Evolutionary conservation across 1,284 basidiomycete species (phyloP), one percentile per base, ranked within the genome.

Genomic region (Tetrapyrgos nigripes): DNA sequence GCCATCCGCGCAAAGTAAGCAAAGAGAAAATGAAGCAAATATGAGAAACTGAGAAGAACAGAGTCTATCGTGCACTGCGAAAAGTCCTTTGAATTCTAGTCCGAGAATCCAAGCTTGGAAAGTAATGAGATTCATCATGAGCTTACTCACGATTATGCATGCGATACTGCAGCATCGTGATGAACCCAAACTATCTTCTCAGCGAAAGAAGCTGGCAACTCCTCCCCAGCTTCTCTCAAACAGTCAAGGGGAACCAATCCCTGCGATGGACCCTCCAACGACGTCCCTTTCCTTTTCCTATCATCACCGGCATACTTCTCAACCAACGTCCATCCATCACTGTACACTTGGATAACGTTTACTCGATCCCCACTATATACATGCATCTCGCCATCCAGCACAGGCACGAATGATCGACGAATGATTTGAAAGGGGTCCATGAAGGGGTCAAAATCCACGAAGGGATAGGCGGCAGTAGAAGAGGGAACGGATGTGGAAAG

Each of bases 251-350:
- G 88, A 46, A 89, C 86, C 44, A 79, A 63, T 1, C 74, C 76
- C n/a, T n/a, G 14, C 4, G 71, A 64, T 49, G 67, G 53, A 40
- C 53, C 26, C 21, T 60, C 59, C 9, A 31, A 49, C 21, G 52
- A 59, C 59, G 61, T 58, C 40, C 62, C 59, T 54, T 71, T 66
- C 51, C 62, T 64, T 50, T 69, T 62, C 14, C 60, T 63, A 27
- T 62, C 58, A 19, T 19, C 54, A 14, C 56, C 53, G 23, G 46
- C 45, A 4, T 78, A 62, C 63, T 78, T 82, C 68, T 85, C 82
- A 17, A 86, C 79, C 56, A 80, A 66, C 1, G 79, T 79, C 89
- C 89, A 91, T 0, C 88, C 89, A 66, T 91, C 89, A 62, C 88
- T 84, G 68, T 83, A 91, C 13, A 80, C 66, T 49, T 75, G 74